Evolutionary conservation across 495 filamentous ascomycete genomes (phyloP).

Genomic region (Trichoderma orchidacearum): DNA sequence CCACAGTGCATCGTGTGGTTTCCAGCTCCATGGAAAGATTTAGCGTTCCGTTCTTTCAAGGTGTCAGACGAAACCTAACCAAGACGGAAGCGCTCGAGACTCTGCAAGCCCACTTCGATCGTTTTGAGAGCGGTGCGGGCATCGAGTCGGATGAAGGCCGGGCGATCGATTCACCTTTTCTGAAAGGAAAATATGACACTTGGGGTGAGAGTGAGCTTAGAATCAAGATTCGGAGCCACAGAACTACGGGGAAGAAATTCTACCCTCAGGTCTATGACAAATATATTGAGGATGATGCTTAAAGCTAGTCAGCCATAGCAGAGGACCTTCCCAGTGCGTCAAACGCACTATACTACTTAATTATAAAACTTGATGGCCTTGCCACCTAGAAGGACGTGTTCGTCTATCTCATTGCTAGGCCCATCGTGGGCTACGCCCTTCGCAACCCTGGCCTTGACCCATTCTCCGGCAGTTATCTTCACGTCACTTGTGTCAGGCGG

Average conservation of each 20-base stretch:
- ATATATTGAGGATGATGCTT: slow-evolving; percentile 20
- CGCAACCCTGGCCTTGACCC: background rate
- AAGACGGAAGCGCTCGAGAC: slow-evolving; percentile 20
- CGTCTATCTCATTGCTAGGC: background rate
- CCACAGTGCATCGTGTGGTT: slow-evolving; percentile 37
- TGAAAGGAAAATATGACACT: slow-evolving; percentile 28
- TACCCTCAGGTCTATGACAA: slow-evolving; percentile 24
- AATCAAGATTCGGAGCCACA: slow-evolving; percentile 30
- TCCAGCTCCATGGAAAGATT: slow-evolving; percentile 19
- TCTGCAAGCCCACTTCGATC: slow-evolving; percentile 17
- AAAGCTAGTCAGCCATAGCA: too few species aligned
- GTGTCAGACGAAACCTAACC: slow-evolving; percentile 24
- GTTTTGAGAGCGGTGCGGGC: background rate
- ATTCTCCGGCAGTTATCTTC: background rate
- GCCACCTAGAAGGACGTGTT: background rate
- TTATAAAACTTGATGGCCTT: background rate
- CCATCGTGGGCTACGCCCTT: background rate
- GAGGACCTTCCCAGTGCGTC: background rate
- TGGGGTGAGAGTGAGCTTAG: slow-evolving; percentile 34
- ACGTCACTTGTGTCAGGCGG: background rate
- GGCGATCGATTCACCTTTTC: slow-evolving; percentile 26
- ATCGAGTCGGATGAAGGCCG: slow-evolving; percentile 10
- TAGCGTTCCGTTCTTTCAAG: slow-evolving; percentile 35
- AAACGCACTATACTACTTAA: background rate
- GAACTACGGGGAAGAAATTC: slow-evolving; percentile 24